Conservation (phyloP, 1,284 basidiomycete genomes). For the Microbotryum violaceum region DNA sequence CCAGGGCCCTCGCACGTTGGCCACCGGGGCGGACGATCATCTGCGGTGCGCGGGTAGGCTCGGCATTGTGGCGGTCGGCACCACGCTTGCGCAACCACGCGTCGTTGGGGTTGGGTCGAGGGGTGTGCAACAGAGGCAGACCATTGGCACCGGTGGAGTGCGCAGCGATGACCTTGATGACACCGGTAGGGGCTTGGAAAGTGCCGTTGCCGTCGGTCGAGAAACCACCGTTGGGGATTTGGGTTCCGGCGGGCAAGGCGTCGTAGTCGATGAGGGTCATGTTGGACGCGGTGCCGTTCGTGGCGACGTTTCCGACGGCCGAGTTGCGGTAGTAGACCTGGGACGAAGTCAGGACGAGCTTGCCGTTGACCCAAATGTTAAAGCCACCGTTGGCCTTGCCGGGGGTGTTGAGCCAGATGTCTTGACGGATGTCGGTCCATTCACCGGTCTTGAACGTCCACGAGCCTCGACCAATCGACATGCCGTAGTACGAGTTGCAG, state of each 20-base stretch:
- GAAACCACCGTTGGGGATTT: slow-evolving; percentile 29
- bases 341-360: slow-evolving; percentile 30
- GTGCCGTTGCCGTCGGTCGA: not conserved
- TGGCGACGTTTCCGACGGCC: slow-evolving; percentile 4
- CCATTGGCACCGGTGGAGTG: no score
- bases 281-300: slow-evolving; percentile 7
- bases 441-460: slow-evolving; percentile 57
- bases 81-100: no score
- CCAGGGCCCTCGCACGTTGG: not conserved
- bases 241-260: slow-evolving; percentile 12
- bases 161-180: slow-evolving; percentile 8
- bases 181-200: slow-evolving; percentile 2
- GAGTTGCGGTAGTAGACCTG: slow-evolving; percentile 35
- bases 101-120: no score
- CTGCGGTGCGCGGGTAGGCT: not conserved
- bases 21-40: no score
- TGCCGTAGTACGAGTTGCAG: slow-evolving; percentile 58
- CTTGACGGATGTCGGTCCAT: slow-evolving; percentile 62
- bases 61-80: not conserved
- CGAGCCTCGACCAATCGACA: slow-evolving; percentile 64
- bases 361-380: slow-evolving; percentile 32
- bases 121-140: no score
- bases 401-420: slow-evolving; percentile 61
- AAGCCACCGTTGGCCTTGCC: slow-evolving; percentile 42
- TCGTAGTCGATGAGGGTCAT: slow-evolving; percentile 24